Percentiles rank a stretch among this genome's conserved stretches.
Conservation (phyloP, 2,329 filamentous ascomycete species). For the Juglanconis oblonga region DNA sequence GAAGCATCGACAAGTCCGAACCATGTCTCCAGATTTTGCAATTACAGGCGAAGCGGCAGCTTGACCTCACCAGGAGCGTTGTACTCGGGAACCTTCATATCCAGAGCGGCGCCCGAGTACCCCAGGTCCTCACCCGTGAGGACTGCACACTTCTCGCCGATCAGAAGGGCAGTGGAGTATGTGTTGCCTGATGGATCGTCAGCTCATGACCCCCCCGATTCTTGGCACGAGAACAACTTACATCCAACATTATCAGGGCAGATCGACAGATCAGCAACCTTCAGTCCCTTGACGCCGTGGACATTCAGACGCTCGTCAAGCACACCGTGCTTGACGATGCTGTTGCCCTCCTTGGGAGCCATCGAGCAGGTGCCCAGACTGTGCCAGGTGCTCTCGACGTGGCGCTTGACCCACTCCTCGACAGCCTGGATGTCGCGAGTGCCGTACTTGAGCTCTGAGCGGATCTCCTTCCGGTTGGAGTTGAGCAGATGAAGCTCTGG, state of each 20-base stretch:
- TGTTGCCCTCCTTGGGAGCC: slow-evolving; percentile 73
- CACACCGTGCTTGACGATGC: slow-evolving; percentile 76
- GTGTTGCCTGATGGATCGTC: background rate
- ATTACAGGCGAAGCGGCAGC: slow-evolving; percentile 39
- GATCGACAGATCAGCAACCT: slow-evolving; percentile 73
- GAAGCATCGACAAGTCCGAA: background rate
- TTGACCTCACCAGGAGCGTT: slow-evolving; percentile 50
- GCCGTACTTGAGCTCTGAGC: slow-evolving; percentile 65
- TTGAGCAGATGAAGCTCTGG: slow-evolving; percentile 50
- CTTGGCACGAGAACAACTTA: slow-evolving; percentile 41
- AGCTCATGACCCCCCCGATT: slow-evolving; percentile 35
- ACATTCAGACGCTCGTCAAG: slow-evolving; percentile 76
- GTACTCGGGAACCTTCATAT: slow-evolving; percentile 72
- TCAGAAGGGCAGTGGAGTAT: slow-evolving; percentile 68
- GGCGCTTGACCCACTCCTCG: slow-evolving; percentile 59
- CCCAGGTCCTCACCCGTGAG: slow-evolving; percentile 71
- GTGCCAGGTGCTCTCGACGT: slow-evolving; percentile 77
- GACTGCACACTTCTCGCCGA: slow-evolving; percentile 71
- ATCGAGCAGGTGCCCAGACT: slow-evolving; percentile 68
- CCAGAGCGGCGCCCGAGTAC: slow-evolving; percentile 68
- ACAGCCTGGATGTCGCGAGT: slow-evolving; percentile 59
- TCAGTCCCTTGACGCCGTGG: slow-evolving; percentile 72
- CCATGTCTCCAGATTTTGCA: background rate
- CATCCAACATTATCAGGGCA: slow-evolving; percentile 77
- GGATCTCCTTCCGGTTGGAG: slow-evolving; percentile 58